phyloP scores from a whole-genome alignment of 306 rosid species.

The Castanea mollissima region DNA sequence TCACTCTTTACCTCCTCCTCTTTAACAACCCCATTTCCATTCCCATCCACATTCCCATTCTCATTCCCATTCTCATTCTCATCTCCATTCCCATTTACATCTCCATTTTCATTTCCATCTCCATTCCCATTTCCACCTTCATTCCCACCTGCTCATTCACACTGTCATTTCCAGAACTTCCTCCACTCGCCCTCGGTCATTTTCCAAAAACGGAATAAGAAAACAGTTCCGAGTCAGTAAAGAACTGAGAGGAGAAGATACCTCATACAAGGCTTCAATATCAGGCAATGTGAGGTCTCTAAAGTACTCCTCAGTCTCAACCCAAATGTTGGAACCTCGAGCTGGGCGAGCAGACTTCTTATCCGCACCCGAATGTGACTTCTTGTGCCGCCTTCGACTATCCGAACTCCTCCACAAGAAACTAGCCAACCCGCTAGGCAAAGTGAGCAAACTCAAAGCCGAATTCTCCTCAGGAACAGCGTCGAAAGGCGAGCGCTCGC shows the following conservation, averaged over 20 bases:
- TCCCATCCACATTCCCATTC: neutral
- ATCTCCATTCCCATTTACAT: slow-evolving; percentile 1
- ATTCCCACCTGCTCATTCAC: neutral
- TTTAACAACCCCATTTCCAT: slow-evolving; percentile 15
- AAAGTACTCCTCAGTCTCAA: slow-evolving; percentile 71
- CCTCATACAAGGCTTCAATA: slow-evolving; percentile 54
- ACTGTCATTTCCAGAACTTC: slow-evolving; percentile 16
- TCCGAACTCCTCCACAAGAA: slow-evolving; percentile 61
- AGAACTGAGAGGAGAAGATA: slow-evolving; percentile 36
- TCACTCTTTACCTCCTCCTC: slow-evolving; percentile 30
- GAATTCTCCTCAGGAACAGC: slow-evolving; percentile 54
- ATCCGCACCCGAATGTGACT: slow-evolving; percentile 59
- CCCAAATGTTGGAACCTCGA: slow-evolving; percentile 59
- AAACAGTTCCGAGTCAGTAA: slow-evolving; percentile 49
- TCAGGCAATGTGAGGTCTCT: slow-evolving; percentile 67
- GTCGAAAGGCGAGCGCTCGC: slow-evolving; percentile 78
- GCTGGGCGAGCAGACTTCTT: slow-evolving; percentile 64
- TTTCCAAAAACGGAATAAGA: slow-evolving; percentile 41
- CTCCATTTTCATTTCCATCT: neutral
- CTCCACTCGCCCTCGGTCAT: slow-evolving; percentile 28
- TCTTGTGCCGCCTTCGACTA: slow-evolving; percentile 72
- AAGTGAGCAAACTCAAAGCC: slow-evolving; percentile 47
- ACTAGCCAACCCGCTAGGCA: slow-evolving; percentile 67
- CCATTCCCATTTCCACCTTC: neutral
- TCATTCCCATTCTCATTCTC: neutral